Conservation (phyloP, 495 filamentous ascomycete species). For the Podospora didyma region DNA sequence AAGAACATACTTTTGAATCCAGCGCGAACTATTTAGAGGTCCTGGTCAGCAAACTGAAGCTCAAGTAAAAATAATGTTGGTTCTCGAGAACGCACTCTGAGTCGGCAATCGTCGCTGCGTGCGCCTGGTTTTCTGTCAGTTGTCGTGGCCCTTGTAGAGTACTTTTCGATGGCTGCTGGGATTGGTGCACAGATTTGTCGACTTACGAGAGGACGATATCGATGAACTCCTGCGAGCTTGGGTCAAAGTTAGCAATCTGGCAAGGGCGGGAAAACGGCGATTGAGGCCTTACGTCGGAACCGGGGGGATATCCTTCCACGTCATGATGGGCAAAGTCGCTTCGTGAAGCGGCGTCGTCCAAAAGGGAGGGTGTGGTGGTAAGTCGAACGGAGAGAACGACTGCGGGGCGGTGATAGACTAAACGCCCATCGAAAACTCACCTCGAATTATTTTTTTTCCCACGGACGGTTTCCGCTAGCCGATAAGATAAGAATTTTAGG, state of each 20-base stretch:
- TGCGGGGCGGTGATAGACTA: constrained; percentile 30
- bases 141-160: neutral
- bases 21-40: constrained; percentile 53
- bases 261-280: neutral
- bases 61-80: neutral
- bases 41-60: constrained; percentile 12
- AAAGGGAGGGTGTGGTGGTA: constrained; percentile 6
- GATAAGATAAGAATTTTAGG: constrained; percentile 27
- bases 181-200: neutral
- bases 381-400: constrained; percentile 8
- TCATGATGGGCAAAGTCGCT: constrained; percentile 31
- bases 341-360: constrained; percentile 8
- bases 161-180: neutral
- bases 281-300: constrained; percentile 68
- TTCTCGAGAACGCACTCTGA: constrained; percentile 51
- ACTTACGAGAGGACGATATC: constrained; percentile 76
- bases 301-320: constrained; percentile 69
- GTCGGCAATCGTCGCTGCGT: constrained; percentile 94
- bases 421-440: constrained; percentile 3
- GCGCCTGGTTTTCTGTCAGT: constrained; percentile 48
- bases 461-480: constrained; percentile 8
- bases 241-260: neutral
- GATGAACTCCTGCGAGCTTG: constrained; percentile 71
- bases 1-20: constrained; percentile 74
- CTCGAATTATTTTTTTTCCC: constrained; percentile 29